Evolutionary conservation across 2,329 filamentous ascomycete species (phyloP), one percentile per base, ranked within the genome.

Genomic region (Chrysosporium queenslandicum): DNA sequence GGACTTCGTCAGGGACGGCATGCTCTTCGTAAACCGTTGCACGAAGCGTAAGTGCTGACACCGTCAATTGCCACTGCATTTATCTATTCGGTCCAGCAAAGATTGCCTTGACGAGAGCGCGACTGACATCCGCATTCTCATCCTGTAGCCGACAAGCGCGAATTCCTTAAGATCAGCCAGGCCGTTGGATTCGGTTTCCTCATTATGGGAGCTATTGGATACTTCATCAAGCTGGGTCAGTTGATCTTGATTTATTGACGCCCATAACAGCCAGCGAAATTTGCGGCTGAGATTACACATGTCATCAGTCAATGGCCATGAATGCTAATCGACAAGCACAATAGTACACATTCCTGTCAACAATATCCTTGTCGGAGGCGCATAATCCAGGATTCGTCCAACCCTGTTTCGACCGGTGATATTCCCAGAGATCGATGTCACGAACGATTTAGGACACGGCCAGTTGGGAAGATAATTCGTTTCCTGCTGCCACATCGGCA

Each of bases 151-250:
- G 77, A 80, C 66, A 74, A 74, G 65, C 72, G 76, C 60, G 77
- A 80, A 65, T 80, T 80, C 64, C 71, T 80, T 61, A 79, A 79
- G 66, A 80, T 80, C 64, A 76, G 74, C 58, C 77, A 80, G 67
- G 77, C 77, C 50, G 77, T 80, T 48, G 77, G 77, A 58, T 76
- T 79, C 63, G 77, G 77, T 2, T 80, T 80, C 66, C 64, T 80
- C 51, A 76, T 80, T 56, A 80, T 80, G 77, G 75, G 76, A 58
- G 73, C 75, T 46, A 80, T 79, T 59, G 77, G 77, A 55, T 80
- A 80, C 66, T 71, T 80, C 52, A 76, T 80, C 58, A 80, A 80
- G 69, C 66, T 80, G 66, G 79, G 77, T 79, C 63, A 58, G 75
- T 69, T 42, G n/a, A 20, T 14, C 29, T 16, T 14, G 9, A 32